A percentile compares a stretch with the other conserved stretches of the same genome.
These are phyloP conservation scores for Exobasidium rhododendri DNA, from an alignment of 1,284 basidiomycete genomes.

Conservation along the genomic window DNA sequence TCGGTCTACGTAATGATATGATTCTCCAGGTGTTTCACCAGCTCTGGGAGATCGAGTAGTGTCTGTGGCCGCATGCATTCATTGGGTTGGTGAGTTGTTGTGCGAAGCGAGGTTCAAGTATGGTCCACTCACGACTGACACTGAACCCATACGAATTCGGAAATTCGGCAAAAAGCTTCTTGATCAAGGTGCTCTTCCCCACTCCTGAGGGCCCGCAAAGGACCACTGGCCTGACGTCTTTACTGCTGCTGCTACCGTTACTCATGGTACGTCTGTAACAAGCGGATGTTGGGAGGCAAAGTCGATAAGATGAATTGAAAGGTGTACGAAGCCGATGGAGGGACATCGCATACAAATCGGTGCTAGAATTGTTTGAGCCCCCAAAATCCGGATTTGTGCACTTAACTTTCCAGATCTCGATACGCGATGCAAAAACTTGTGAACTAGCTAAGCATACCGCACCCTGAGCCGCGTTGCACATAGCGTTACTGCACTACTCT, in stretches of 20 bases:
- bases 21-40: conserved; percentile 73
- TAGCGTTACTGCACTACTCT: too few species aligned
- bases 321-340: not conserved
- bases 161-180: conserved; percentile 74
- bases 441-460: too few species aligned
- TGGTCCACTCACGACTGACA: conserved; percentile 73
- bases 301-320: too few species aligned
- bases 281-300: too few species aligned
- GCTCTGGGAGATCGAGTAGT: conserved; percentile 83
- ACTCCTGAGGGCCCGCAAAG: conserved; percentile 83
- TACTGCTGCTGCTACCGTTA: not conserved
- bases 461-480: too few species aligned
- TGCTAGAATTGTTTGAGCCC: too few species aligned
- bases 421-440: too few species aligned
- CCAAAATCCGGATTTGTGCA: too few species aligned
- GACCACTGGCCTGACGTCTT: conserved; percentile 62
- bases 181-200: conserved; percentile 88
- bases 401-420: too few species aligned
- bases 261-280: too few species aligned
- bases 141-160: conserved; percentile 84
- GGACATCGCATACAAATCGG: too few species aligned
- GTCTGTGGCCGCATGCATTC: conserved; percentile 62
- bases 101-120: not conserved
- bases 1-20: conserved; percentile 63
- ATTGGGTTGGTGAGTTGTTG: not conserved